These are phyloP conservation scores for Tricholoma hemisulphureum DNA, from an alignment of 768 basidiomycete species.

Conservation along the genomic window DNA sequence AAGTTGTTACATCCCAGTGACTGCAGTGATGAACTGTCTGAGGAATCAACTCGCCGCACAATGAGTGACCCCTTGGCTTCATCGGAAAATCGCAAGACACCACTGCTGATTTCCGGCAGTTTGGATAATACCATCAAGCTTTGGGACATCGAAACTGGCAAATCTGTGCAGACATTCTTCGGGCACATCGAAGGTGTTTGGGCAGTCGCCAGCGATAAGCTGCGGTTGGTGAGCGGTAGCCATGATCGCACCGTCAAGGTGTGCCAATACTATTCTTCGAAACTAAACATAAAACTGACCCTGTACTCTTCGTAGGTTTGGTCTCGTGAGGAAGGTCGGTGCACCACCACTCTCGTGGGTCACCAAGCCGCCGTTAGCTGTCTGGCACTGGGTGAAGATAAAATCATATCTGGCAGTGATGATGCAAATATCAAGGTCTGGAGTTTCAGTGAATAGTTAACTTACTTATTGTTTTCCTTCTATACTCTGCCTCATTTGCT, in stretches of 20 bases:
- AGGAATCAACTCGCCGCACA: background rate
- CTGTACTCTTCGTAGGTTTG: constrained; percentile 65
- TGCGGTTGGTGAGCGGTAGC: constrained; percentile 88
- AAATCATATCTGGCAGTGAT: constrained; percentile 95
- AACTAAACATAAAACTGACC: background rate
- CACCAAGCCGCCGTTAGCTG: constrained; percentile 95
- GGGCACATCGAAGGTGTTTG: constrained; percentile 99
- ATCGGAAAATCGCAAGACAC: constrained; percentile 44
- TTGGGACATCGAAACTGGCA: constrained; percentile 91
- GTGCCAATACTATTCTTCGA: constrained; percentile 19
- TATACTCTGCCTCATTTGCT: background rate
- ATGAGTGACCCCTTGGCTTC: background rate
- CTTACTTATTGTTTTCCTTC: constrained; percentile 3
- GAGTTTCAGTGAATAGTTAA: constrained; percentile 55
- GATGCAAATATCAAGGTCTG: constrained; percentile 87
- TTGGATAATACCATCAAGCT: constrained; percentile 94
- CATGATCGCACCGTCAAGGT: constrained; percentile 99
- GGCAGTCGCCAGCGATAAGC: constrained; percentile 89
- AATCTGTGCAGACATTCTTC: constrained; percentile 79
- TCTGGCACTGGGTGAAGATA: constrained; percentile 87
- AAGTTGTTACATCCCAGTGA: constrained; percentile 71
- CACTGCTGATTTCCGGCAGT: constrained; percentile 83
- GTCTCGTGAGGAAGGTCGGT: constrained; percentile 86
- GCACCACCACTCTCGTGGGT: constrained; percentile 86
- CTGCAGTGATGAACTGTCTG: constrained; percentile 33